Evolutionary conservation across 2,329 filamentous ascomycete genomes (phyloP).

Genomic region (Sphaceloma murrayae): DNA sequence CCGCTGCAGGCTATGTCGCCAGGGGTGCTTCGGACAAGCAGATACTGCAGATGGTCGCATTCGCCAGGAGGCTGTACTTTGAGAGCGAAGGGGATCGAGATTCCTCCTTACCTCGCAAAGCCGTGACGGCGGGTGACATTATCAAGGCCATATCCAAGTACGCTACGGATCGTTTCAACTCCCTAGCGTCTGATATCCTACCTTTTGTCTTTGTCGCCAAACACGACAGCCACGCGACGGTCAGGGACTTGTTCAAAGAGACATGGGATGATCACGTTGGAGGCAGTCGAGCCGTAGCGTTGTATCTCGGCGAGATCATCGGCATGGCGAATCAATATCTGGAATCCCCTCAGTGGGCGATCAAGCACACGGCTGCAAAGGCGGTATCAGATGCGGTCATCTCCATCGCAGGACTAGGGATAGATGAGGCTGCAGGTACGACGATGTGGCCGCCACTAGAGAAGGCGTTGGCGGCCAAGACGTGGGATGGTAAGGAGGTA

Average conservation of each 20-base stretch:
- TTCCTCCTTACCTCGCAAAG: slow-evolving; percentile 32
- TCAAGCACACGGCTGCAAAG: slow-evolving; percentile 81
- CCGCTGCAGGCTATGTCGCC: slow-evolving; percentile 75
- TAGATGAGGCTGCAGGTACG: slow-evolving; percentile 48
- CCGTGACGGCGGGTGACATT: slow-evolving; percentile 69
- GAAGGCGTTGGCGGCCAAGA: slow-evolving; percentile 74
- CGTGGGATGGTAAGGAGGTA: slow-evolving; percentile 83
- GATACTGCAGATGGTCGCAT: slow-evolving; percentile 45
- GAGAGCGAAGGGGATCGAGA: slow-evolving; percentile 62
- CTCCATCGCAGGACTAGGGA: slow-evolving; percentile 47
- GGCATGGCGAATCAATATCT: slow-evolving; percentile 57
- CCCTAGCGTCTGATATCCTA: slow-evolving; percentile 63
- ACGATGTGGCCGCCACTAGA: slow-evolving; percentile 76
- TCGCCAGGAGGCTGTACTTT: slow-evolving; percentile 65
- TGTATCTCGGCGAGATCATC: slow-evolving; percentile 78
- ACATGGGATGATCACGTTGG: slow-evolving; percentile 90
- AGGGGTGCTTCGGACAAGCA: slow-evolving; percentile 52
- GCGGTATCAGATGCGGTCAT: slow-evolving; percentile 64
- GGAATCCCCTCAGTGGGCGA: slow-evolving; percentile 73
- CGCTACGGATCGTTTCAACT: slow-evolving; percentile 77
- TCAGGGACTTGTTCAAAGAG: slow-evolving; percentile 67
- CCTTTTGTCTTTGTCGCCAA: slow-evolving; percentile 84
- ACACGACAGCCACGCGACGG: slow-evolving; percentile 73
- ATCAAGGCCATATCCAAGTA: slow-evolving; percentile 73
- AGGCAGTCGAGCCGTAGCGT: slow-evolving; percentile 66